These are phyloP conservation scores for Cetradonia linearis DNA, from an alignment of 495 filamentous ascomycete genomes.

Conservation along the genomic window DNA sequence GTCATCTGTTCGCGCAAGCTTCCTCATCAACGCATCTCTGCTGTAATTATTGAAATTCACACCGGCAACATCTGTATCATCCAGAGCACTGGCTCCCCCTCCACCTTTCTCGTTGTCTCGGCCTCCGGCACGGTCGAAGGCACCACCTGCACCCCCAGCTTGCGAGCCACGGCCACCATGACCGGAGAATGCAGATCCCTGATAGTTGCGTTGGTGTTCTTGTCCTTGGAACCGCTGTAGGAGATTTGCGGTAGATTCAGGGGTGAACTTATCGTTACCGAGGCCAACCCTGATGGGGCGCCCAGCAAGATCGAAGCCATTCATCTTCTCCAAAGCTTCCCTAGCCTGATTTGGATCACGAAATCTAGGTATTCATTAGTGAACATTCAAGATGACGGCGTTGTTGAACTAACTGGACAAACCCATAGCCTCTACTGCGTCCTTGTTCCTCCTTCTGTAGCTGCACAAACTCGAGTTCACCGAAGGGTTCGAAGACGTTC, in stretches of 20 bases:
- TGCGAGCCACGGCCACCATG: constrained; percentile 81
- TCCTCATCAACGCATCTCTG: constrained; percentile 94
- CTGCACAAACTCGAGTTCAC: constrained; percentile 94
- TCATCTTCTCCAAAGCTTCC: constrained; percentile 97
- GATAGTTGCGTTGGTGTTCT: constrained; percentile 65
- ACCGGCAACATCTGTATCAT: constrained; percentile 95
- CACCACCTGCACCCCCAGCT: constrained; percentile 60
- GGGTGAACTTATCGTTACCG: constrained; percentile 99
- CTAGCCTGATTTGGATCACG: constrained; percentile 82
- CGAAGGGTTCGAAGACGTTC: constrained; percentile 96
- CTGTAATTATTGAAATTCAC: constrained; percentile 99
- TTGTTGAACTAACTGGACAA: constrained; percentile 77
- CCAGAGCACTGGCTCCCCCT: constrained; percentile 86
- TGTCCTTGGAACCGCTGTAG: constrained; percentile 74
- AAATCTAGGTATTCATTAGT: constrained; percentile 51
- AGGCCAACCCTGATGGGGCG: constrained; percentile 97
- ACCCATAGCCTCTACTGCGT: constrained; percentile 90
- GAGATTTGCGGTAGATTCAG: constrained; percentile 86
- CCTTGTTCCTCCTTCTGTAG: constrained; percentile 90
- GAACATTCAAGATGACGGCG: too few species aligned
- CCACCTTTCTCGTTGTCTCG: constrained; percentile 82
- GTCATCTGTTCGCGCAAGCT: constrained; percentile 93
- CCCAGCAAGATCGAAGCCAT: constrained; percentile 96
- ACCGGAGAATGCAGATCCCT: constrained; percentile 92
- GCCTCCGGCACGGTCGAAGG: constrained; percentile 87